phyloP scores from a whole-genome alignment of 2,329 filamentous ascomycete genomes.

The Aspergillus tubingensis region DNA sequence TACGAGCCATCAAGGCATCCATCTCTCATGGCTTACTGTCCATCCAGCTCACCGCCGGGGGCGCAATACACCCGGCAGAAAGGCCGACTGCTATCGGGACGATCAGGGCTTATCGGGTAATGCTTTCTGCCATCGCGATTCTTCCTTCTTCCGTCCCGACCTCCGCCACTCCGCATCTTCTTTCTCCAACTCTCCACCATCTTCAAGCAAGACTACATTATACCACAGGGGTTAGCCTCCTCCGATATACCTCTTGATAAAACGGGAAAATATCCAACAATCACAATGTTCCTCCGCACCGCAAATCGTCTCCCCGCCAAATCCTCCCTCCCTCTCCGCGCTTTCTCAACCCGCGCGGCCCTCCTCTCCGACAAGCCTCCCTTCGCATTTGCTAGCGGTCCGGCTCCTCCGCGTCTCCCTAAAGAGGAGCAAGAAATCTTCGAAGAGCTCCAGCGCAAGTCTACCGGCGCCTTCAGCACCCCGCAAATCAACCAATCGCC shows the following conservation, averaged over 20 bases:
- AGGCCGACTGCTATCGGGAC: constrained; percentile 3
- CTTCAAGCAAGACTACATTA: neutral
- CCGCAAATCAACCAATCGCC: constrained; percentile 56
- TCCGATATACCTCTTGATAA: neutral
- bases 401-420: constrained; percentile 82
- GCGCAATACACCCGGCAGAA: neutral
- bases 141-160: constrained; percentile 2
- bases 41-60: too few species aligned
- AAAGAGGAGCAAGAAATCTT: constrained; percentile 88
- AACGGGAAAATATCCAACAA: constrained; percentile 6
- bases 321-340: neutral
- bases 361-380: constrained; percentile 25
- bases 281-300: neutral
- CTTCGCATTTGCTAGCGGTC: constrained; percentile 47
- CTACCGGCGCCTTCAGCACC: constrained; percentile 74
- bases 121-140: neutral
- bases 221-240: neutral
- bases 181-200: neutral
- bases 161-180: constrained; percentile 8
- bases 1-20: neutral
- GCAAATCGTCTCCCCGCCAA: neutral
- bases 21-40: neutral
- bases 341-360: neutral
- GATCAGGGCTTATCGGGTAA: constrained; percentile 8
- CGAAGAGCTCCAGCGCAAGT: constrained; percentile 78